Base-by-base conservation (phyloP, 208 protist genomes). In the Balamuthia mandrillaris region DNA sequence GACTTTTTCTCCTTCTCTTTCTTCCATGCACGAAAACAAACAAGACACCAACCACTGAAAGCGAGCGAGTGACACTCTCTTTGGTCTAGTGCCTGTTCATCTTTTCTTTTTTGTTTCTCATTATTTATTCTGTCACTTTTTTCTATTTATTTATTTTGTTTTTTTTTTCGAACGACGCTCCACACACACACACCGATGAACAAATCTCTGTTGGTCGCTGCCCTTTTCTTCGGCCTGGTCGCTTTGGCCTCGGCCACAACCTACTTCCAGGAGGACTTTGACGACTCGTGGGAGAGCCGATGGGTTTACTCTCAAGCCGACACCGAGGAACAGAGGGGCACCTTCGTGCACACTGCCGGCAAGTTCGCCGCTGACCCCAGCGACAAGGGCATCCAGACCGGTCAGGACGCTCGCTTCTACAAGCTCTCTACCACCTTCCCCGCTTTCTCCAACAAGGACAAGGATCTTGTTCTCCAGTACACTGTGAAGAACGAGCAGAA, bases 401-500 rank as follows among this genome's bases (percentile, higher is more conserved):
- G 87, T 27, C 87, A 96, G 88, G 94, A 97, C 56, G 90, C 92
- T 6, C 86, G 91, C 65, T 96, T 96, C 84, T 98, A 97, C 88
- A 90, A 90, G 14, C 24, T 96, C 29, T 95, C 94, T n/a, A 91
- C 94, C 35, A 90, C 51, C 41, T 88, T 97, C 52, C 88, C 88
- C 42, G 88, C 91, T 12, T 88, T 96, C 42, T 88, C 79, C 7
- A 97, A 97, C 90, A 87, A 95, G 6, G 93, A 89, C 86, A 96
- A 96, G 84, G 81, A 93, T 60, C 74, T 97, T n/a, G 95, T 98
- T 72, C 47, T 97, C 10, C 95, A 96, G 70, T 97, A 94, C 91
- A 94, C 93, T 14, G 90, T 97, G 29, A 96, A 96, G 82, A 89
- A 96, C 86, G 93, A 96, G 84, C 94, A 97, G 84, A 86, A 91